Evolutionary conservation across 2,329 filamentous ascomycete species (phyloP), one percentile per base, ranked within the genome.

Genomic region (Fusarium annulatum): DNA sequence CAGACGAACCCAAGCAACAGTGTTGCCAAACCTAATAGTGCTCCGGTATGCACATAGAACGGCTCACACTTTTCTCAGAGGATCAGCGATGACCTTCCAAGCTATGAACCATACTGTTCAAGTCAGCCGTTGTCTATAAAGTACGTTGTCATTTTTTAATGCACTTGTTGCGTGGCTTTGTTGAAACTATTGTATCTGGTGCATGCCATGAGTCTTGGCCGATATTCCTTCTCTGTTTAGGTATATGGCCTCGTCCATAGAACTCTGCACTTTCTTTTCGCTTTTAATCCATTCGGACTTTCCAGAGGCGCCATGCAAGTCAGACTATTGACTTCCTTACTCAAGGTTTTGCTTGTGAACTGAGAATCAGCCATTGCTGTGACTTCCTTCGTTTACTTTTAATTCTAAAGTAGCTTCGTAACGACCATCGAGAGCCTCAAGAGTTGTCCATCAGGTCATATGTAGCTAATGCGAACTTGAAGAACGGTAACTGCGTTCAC

Each of bases 1-100:
- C 79, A 82, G 67, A 79, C 78, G 1, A 85, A 84, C 61, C 82
- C 82, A 3, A 63, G 30, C 56, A 76, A 75, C 23, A 43, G 42
- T 1, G 81, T 77, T 5, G 67, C 61, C 0, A 75, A 77, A 42
- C 82, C 82, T 3, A 75, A 57, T 4, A 72, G 58, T 2, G 51
- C 33, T 10, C 81, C 82, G 9, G 71, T 76, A 6, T 83, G 81
- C 36, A 62, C 11, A 6, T 73, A 68, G 19, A 9, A 10, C 3
- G 4, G 4, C 11, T 14, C 3, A 21, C 2, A 5, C 6, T 21
- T 48, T 30, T 3, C 6, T 5, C 4, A 2, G 8, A 23, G 16
- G 16, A 5, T 4, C 12, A 26, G 18, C 2, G 18, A 3, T 8
- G 26, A 5, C 9, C n/a, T 15, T 16, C 4, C 9, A 9, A 7